Percentiles rank a stretch among this genome's conserved stretches.
Conservation (phyloP, 1,139 yeast species). For the Ogataea hybrid region DNA sequence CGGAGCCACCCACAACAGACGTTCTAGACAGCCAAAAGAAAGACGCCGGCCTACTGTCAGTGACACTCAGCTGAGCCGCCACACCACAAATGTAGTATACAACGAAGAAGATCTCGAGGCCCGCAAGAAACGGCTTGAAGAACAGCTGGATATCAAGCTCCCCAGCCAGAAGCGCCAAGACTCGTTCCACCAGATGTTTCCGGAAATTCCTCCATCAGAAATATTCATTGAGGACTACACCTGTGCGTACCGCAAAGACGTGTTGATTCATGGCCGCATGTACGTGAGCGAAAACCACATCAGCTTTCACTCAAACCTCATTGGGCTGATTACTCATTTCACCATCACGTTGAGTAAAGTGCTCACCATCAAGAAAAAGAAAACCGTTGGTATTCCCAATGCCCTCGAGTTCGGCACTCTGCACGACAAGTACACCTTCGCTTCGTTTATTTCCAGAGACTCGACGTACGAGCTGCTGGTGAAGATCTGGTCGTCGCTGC, state of each 20-base stretch:
- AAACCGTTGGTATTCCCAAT: slow-evolving; percentile 74
- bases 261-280: slow-evolving; percentile 69
- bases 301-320: slow-evolving; percentile 69
- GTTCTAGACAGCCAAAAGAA: slow-evolving; percentile 7
- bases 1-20: background rate
- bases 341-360: slow-evolving; percentile 69
- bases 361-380: slow-evolving; percentile 66
- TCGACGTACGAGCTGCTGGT: slow-evolving; percentile 58
- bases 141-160: slow-evolving; percentile 23
- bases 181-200: slow-evolving; percentile 64
- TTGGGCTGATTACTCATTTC: slow-evolving; percentile 71
- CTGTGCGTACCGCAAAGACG: slow-evolving; percentile 69
- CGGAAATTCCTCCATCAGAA: slow-evolving; percentile 52
- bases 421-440: slow-evolving; percentile 70
- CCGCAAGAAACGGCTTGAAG: slow-evolving; percentile 13
- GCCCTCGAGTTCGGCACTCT: slow-evolving; percentile 70
- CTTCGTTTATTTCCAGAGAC: slow-evolving; percentile 70
- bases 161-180: slow-evolving; percentile 46
- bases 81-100: slow-evolving; percentile 1
- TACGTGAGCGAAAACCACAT: slow-evolving; percentile 60
- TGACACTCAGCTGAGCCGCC: slow-evolving; percentile 5
- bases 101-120: background rate
- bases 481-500: slow-evolving; percentile 49
- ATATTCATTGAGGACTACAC: slow-evolving; percentile 60
- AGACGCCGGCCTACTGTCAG: slow-evolving; percentile 7